Evolutionary conservation across 805 yeast species (phyloP).

Genomic region (Candida maltosa): DNA sequence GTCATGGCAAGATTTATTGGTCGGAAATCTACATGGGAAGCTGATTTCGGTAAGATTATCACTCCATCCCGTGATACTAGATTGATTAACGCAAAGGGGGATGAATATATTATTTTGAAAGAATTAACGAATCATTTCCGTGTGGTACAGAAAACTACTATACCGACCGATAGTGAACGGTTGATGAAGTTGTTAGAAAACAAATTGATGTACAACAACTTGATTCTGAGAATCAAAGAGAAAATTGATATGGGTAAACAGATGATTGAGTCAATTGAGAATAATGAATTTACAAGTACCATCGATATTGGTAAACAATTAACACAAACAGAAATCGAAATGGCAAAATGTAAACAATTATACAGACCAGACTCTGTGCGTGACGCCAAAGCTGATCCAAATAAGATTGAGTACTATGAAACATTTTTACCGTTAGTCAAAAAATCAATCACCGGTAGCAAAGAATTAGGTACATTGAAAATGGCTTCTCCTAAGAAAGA

Average conservation of each 20-base stretch:
- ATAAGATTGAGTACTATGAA: conserved; percentile 10
- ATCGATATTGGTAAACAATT: conserved; percentile 10
- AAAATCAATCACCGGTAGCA: conserved; percentile 13
- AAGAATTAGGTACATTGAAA: conserved; percentile 10
- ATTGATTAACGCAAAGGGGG: conserved; percentile 32
- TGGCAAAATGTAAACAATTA: conserved; percentile 18
- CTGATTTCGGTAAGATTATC: conserved; percentile 10
- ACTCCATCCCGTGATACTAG: conserved; percentile 15
- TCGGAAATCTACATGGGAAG: conserved; percentile 30
- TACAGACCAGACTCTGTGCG: conserved; percentile 11
- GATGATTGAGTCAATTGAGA: conserved; percentile 13
- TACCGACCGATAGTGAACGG: conserved; percentile 13
- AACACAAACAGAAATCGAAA: conserved; percentile 12
- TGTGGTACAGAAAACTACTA: conserved; percentile 19
- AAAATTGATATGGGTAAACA: conserved; percentile 22
- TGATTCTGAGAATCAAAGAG: conserved; percentile 24
- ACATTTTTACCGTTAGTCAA: conserved; percentile 10
- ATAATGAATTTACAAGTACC: conserved; percentile 8
- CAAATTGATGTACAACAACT: conserved; percentile 19
- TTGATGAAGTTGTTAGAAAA: conserved; percentile 15
- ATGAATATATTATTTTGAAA: conserved; percentile 38
- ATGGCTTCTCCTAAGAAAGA: conserved; percentile 15
- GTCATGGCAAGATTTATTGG: conserved; percentile 38
- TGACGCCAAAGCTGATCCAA: conserved; percentile 7
- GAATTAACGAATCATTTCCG: conserved; percentile 23